phyloP scores from a whole-genome alignment of 2,329 filamentous ascomycete genomes.

The Xylariaceae sp. region DNA sequence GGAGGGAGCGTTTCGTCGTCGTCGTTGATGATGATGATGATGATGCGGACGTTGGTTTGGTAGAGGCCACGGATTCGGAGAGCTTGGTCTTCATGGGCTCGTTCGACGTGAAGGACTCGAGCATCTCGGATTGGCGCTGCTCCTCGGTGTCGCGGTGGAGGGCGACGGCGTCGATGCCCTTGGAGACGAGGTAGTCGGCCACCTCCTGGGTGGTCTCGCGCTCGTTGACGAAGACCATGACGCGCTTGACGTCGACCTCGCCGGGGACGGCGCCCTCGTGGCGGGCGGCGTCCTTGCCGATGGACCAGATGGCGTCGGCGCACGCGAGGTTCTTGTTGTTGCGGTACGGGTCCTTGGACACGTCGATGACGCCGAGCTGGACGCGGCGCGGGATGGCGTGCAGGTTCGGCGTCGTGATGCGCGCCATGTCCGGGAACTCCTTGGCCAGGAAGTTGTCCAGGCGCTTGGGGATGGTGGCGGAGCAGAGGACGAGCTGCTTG shows the following conservation, averaged over 20 bases:
- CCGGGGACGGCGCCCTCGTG: slow-evolving; percentile 52
- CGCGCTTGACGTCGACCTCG: slow-evolving; percentile 66
- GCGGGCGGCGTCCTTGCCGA: slow-evolving; percentile 67
- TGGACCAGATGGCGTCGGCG: slow-evolving; percentile 89
- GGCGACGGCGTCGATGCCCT: slow-evolving; percentile 83
- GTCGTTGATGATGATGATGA: too few relatives aligned
- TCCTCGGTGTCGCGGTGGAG: slow-evolving; percentile 80
- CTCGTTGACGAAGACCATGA: slow-evolving; percentile 96
- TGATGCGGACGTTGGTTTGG: too few relatives aligned
- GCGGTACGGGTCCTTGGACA: slow-evolving; percentile 85
- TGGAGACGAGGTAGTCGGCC: slow-evolving; percentile 69
- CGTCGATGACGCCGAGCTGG: slow-evolving; percentile 87
- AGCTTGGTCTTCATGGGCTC: slow-evolving; percentile 33
- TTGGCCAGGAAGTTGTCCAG: slow-evolving; percentile 79
- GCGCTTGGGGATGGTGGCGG: slow-evolving; percentile 87
- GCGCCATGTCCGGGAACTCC: slow-evolving; percentile 74
- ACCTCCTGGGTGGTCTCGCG: slow-evolving; percentile 81
- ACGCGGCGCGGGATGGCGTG: slow-evolving; percentile 94
- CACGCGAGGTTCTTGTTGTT: slow-evolving; percentile 92
- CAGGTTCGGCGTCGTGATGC: slow-evolving; percentile 90
- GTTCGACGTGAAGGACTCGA: slow-evolving; percentile 64
- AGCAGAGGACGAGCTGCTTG: slow-evolving; percentile 85
- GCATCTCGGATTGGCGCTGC: slow-evolving; percentile 68
- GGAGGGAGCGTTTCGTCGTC: slow-evolving; percentile 47
- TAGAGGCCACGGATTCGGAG: slow-evolving; percentile 15